Base-by-base conservation (phyloP, 805 yeast species). In the Cyberlindnera sargentensis region DNA sequence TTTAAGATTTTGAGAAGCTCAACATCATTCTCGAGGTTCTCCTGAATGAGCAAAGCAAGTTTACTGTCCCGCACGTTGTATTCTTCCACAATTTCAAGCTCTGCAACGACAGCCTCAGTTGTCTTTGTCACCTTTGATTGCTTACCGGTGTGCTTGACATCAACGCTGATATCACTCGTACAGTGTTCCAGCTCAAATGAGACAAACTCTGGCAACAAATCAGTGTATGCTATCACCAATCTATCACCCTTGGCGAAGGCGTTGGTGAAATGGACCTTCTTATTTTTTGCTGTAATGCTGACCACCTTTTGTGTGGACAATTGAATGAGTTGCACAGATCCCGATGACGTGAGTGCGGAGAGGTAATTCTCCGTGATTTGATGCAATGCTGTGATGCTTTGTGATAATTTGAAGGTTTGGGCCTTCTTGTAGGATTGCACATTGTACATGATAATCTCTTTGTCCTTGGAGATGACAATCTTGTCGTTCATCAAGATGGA, bases 201-300 rank as follows among this genome's bases (percentile, higher is more conserved):
- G 42, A 60, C 57, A 42, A 69, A 66, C 41, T 58, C 62, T 32
- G 72, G 72, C 44, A 65, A 71, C 39, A 68, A 58, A 2, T 62
- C 69, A 43, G 60, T 50, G 68, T 70, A 67, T 11, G 71, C 62
- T 4, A 67, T 40, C 31, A 67, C 46, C 3, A 64, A 37, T 10
- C 46, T 46, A 8, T 47, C 40, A 8, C 49, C 46, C 2, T 42
- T 37, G 4, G 52, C 31, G 25, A 47, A 46, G 32, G 59, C 56
- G 36, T 59, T 61, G 6, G 58, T 46, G 20, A 63, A 56, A 29
- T 55, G 58, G 5, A 62, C 53, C 9, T 50, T 47, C 32, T 56
- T 36, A 11, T 56, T 58, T 30, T 51, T 54, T 24, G 65, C 53
- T 32, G 36, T 31, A 35, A 38, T 30, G 15, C 30, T 24, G 35